Evolutionary conservation across 2,329 filamentous ascomycete genomes (phyloP).

Genomic region (Blastomyces gilchristii): DNA sequence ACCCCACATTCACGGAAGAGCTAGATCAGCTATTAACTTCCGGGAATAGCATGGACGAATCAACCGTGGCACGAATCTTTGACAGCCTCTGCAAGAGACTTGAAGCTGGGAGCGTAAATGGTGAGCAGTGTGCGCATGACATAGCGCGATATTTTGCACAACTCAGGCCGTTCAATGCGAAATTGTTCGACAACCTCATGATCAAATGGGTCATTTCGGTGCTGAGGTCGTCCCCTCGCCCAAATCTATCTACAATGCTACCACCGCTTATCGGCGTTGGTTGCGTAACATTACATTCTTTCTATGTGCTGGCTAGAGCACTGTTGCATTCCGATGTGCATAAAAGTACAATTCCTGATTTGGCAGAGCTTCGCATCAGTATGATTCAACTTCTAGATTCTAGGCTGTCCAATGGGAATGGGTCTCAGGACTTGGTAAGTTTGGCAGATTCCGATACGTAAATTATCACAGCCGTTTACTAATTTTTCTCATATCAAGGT

Average conservation of each 20-base stretch:
- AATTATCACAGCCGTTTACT: neutral
- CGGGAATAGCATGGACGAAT: constrained; percentile 38
- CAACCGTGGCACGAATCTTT: constrained; percentile 35
- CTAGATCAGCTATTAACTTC: constrained; percentile 38
- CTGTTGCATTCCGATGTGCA: constrained; percentile 21
- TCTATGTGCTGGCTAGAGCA: constrained; percentile 29
- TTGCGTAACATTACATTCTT: constrained; percentile 35
- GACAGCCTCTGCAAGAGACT: constrained; percentile 31
- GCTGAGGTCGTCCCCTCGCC: constrained; percentile 27
- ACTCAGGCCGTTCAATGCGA: constrained; percentile 35
- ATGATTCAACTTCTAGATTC: constrained; percentile 26
- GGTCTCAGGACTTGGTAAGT: constrained; percentile 25
- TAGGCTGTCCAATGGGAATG: constrained; percentile 13
- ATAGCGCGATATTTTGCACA: constrained; percentile 35
- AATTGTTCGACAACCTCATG: constrained; percentile 35
- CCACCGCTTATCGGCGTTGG: constrained; percentile 36
- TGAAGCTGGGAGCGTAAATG: constrained; percentile 22
- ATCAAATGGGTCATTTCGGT: constrained; percentile 34
- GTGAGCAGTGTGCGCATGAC: constrained; percentile 26
- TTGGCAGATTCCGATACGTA: neutral
- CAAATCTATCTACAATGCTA: constrained; percentile 27
- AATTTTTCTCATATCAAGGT: constrained; percentile 17
- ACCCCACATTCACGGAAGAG: constrained; percentile 35
- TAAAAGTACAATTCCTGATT: constrained; percentile 20
- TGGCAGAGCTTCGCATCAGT: constrained; percentile 22